Conservation (phyloP, 352 stramenopile genomes). For the Phytophthora vignae region DNA sequence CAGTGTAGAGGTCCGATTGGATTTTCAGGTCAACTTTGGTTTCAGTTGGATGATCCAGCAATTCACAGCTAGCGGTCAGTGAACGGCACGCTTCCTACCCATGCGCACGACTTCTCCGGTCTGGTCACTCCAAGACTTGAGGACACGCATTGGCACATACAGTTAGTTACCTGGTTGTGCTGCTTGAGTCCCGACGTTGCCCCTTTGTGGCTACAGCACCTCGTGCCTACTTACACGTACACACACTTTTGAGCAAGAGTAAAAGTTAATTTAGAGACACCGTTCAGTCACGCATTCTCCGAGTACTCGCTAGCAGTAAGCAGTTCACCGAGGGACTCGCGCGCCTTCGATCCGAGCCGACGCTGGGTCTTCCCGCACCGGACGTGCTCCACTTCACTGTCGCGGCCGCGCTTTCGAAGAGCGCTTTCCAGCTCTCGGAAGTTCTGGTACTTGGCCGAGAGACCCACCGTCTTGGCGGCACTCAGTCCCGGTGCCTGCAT, state of each 20-base stretch:
- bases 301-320: constrained; percentile 47
- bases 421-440: constrained; percentile 59
- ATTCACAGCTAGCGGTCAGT: no score
- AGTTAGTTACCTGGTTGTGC: no score
- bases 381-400: constrained; percentile 53
- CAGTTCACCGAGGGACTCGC: constrained; percentile 42
- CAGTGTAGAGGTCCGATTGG: no score
- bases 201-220: no score
- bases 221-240: no score
- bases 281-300: constrained; percentile 20
- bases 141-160: no score
- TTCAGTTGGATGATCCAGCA: no score
- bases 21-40: no score
- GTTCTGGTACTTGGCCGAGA: constrained; percentile 55
- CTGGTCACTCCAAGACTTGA: no score
- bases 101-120: no score
- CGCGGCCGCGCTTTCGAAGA: constrained; percentile 38
- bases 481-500: constrained; percentile 76
- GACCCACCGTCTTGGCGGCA: constrained; percentile 54
- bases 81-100: no score
- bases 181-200: no score
- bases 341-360: constrained; percentile 49
- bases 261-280: neutral
- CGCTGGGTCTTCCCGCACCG: constrained; percentile 60
- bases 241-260: neutral